Evolutionary conservation across 1,139 yeast genomes (phyloP).

Genomic region (Yamadazyma taylorii): DNA sequence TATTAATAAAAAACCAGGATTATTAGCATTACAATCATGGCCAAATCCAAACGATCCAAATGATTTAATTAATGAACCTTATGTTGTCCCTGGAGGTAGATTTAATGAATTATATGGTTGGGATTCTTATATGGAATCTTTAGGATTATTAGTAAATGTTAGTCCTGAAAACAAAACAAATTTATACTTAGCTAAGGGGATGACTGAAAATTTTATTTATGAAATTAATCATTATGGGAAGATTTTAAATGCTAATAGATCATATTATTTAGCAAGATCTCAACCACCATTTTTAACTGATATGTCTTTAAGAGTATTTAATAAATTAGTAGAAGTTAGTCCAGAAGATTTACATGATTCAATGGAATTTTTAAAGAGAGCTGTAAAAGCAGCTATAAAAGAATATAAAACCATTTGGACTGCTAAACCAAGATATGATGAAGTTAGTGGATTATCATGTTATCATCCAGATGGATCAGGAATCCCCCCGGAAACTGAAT

Average conservation of each 20-base stretch:
- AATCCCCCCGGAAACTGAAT: slow-evolving; percentile 95
- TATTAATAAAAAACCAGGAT: slow-evolving; percentile 80
- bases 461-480: slow-evolving; percentile 91
- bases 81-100: slow-evolving; percentile 96
- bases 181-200: slow-evolving; percentile 69
- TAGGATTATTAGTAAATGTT: slow-evolving; percentile 75
- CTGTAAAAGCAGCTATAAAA: slow-evolving; percentile 77
- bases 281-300: slow-evolving; percentile 99
- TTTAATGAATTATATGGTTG: slow-evolving; percentile 96
- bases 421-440: slow-evolving; percentile 69
- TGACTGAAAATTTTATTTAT: slow-evolving; percentile 90
- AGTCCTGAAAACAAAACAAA: slow-evolving; percentile 45
- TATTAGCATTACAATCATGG: slow-evolving; percentile 75
- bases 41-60: slow-evolving; percentile 49
- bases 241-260: slow-evolving; percentile 89
- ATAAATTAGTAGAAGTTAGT: slow-evolving; percentile 49
- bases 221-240: slow-evolving; percentile 91
- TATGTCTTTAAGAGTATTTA: slow-evolving; percentile 75
- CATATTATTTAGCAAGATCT: slow-evolving; percentile 87
- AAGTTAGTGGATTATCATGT: slow-evolving; percentile 78
- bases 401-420: slow-evolving; percentile 87
- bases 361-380: slow-evolving; percentile 59
- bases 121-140: slow-evolving; percentile 93
- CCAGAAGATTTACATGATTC: slow-evolving; percentile 42
- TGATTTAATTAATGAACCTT: slow-evolving; percentile 70